phyloP scores from a whole-genome alignment of 2,329 filamentous ascomycete genomes.

The Pseudophaeomoniella oleicola region DNA sequence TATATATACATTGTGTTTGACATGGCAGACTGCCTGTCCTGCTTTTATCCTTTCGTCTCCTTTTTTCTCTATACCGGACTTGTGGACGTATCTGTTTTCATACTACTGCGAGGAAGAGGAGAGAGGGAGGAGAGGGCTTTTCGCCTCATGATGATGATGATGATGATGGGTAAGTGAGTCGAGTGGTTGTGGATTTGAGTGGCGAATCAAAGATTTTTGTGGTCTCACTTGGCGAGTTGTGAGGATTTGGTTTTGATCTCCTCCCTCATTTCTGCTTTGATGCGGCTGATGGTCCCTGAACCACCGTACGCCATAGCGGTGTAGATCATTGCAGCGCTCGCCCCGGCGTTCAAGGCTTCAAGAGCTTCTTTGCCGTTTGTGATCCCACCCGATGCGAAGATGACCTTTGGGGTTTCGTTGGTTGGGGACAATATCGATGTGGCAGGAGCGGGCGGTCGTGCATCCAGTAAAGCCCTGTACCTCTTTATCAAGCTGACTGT shows the following conservation, averaged over 20 bases:
- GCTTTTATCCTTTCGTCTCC: too few relatives aligned
- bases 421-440: not conserved
- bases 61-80: too few relatives aligned
- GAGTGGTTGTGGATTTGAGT: too few relatives aligned
- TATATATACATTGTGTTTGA: too few relatives aligned
- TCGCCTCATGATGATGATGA: too few relatives aligned
- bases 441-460: slow-evolving; percentile 19
- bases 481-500: slow-evolving; percentile 65
- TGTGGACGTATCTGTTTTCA: too few relatives aligned
- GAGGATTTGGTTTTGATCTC: slow-evolving; percentile 12
- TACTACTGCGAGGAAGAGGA: too few relatives aligned
- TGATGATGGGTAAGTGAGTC: too few relatives aligned
- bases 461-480: slow-evolving; percentile 58
- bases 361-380: slow-evolving; percentile 75
- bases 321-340: slow-evolving; percentile 83
- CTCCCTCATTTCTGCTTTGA: slow-evolving; percentile 32
- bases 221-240: too few relatives aligned
- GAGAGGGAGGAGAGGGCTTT: too few relatives aligned
- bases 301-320: slow-evolving; percentile 58
- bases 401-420: slow-evolving; percentile 46
- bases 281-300: slow-evolving; percentile 41
- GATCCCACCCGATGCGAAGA: slow-evolving; percentile 90
- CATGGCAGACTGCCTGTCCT: too few relatives aligned
- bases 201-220: too few relatives aligned
- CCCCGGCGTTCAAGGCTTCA: slow-evolving; percentile 72